Base-by-base conservation (phyloP, 2,329 filamentous ascomycete genomes). In the Davidsoniella australis region DNA sequence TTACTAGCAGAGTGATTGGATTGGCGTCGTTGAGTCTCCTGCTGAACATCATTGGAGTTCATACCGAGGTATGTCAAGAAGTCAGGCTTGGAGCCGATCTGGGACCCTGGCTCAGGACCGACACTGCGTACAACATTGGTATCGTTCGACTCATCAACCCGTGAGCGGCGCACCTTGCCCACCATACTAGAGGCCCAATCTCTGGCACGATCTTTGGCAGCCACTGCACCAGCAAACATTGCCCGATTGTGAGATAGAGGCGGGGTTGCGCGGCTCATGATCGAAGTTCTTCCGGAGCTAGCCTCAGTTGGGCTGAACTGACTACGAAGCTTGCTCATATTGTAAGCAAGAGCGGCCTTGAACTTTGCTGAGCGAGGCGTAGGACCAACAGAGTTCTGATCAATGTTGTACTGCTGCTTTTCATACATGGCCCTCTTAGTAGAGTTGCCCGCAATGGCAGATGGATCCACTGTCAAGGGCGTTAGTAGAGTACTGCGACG, bases 401-500 rank as follows among this genome's bases (percentile, higher is more conserved):
- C 67, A 51, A 70, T 68, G 29, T 62, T 55, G 49, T 70, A 70
- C 12, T 59, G 49, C 4, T 33, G 29, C 10, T 52, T 55, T 24
- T 59, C 57, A 33, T 33, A 1, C 29, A 33, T 33, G 29, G 29
- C 29, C 29, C 12, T 33, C 54, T 62, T 61, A 36, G 61, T 18
- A 38, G 18, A 55, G 49, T 55, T 55, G 20, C 49, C 40, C n/a
- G 48, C 45, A 20, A 40, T 26, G 18, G 41, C 26, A 24, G 52
- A 48, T 16, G 59, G 59, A 1, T 63, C 61, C 1, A 61, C 55
- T 17, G 66, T 68, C 8, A 73, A 59, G 0, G 70, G 69, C 2
- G 71, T 73, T 24, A 73, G 60, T 3, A 72, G 61, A 0, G 68
- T 70, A 58, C 66, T 72, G 50, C 67, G 65, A 37, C 68, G 65